Conservation (phyloP, 768 basidiomycete genomes). For the Boletus subcaerulescens region DNA sequence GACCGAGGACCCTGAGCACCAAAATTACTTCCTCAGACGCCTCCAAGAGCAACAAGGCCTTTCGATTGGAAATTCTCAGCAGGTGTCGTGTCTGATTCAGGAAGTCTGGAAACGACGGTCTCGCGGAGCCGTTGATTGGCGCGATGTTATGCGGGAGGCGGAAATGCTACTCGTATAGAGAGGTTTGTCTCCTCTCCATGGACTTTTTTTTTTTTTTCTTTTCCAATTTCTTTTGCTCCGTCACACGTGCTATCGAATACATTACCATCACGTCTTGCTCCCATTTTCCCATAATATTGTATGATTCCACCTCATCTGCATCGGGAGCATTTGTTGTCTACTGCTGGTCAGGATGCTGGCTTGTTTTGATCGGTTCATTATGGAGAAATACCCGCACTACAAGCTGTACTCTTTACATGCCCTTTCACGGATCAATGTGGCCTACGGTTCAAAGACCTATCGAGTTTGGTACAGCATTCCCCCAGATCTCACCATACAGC, state of each 20-base stretch:
- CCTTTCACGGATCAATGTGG: background rate
- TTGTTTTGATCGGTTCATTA: conserved; percentile 15
- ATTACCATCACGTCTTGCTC: background rate
- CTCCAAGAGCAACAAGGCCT: conserved; percentile 52
- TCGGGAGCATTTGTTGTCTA: conserved; percentile 5
- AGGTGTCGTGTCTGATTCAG: conserved; percentile 52
- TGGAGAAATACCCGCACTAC: conserved; percentile 20
- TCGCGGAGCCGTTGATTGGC: conserved; percentile 55
- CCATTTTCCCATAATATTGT: conserved; percentile 7
- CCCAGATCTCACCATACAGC: background rate
- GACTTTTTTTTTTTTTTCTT: background rate
- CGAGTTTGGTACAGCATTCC: background rate
- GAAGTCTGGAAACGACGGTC: conserved; percentile 54
- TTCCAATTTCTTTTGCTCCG: background rate
- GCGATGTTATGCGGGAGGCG: conserved; percentile 47
- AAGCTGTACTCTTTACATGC: conserved; percentile 23
- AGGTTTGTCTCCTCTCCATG: conserved; percentile 2
- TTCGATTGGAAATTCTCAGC: conserved; percentile 62
- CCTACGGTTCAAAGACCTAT: background rate
- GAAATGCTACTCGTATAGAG: conserved; percentile 59
- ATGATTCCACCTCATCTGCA: conserved; percentile 6
- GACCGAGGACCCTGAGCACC: conserved; percentile 48
- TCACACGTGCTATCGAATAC: background rate
- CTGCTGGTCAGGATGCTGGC: conserved; percentile 24
- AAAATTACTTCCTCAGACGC: conserved; percentile 40